Conservation (phyloP, 305 asterid genomes). For the Ajuga reptans region DNA sequence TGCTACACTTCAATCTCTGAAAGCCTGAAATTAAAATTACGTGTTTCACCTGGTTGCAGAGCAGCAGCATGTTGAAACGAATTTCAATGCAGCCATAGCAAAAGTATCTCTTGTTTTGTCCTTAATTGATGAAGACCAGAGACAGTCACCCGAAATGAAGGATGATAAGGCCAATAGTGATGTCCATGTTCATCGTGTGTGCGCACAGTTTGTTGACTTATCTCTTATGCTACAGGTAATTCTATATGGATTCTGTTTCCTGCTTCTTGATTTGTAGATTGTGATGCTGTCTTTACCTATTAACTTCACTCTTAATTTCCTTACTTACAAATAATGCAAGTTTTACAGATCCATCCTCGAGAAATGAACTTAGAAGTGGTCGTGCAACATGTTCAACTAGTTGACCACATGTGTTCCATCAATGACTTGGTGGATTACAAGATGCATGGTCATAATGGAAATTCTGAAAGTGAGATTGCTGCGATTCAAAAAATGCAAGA, state of each 20-base stretch:
- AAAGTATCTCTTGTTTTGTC: constrained; percentile 59
- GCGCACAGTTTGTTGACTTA: constrained; percentile 50
- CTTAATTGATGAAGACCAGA: constrained; percentile 64
- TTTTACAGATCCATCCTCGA: constrained; percentile 60
- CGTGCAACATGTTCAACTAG: constrained; percentile 63
- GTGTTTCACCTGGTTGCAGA: constrained; percentile 52
- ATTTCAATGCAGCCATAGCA: constrained; percentile 51
- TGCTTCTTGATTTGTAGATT: constrained; percentile 16
- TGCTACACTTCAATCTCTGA: constrained; percentile 13
- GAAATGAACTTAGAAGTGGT: constrained; percentile 61
- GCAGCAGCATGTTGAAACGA: constrained; percentile 85
- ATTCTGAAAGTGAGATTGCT: constrained; percentile 30
- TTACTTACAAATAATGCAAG: constrained; percentile 29
- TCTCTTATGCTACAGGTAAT: constrained; percentile 57
- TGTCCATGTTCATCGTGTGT: constrained; percentile 39
- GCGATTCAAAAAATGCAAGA: constrained; percentile 54
- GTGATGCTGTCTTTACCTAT: constrained; percentile 21
- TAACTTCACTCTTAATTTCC: constrained; percentile 10
- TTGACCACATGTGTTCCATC: constrained; percentile 50
- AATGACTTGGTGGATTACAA: constrained; percentile 30
- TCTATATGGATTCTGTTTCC: constrained; percentile 16
- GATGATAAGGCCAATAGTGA: constrained; percentile 34
- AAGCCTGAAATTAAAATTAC: constrained; percentile 26
- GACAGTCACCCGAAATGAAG: constrained; percentile 30
- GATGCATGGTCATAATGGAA: constrained; percentile 23